These are phyloP conservation scores for Septoria petroselini DNA, from an alignment of 2,329 filamentous ascomycete species.

Conservation along the genomic window DNA sequence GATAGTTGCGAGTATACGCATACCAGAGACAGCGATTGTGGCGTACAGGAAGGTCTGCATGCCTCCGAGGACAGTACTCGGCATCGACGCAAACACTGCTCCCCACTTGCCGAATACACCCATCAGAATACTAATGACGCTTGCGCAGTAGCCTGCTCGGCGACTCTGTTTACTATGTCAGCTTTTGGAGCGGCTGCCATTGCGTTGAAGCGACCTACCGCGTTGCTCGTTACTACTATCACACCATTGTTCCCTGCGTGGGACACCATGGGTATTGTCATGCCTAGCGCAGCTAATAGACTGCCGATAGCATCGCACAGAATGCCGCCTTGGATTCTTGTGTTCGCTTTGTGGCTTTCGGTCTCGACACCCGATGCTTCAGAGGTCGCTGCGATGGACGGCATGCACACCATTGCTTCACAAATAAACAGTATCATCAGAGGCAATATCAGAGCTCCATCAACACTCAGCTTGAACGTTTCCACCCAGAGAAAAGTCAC, in stretches of 20 bases:
- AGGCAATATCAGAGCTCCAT: constrained; percentile 22
- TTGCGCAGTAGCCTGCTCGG: constrained; percentile 23
- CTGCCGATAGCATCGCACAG: constrained; percentile 23
- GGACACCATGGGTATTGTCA: constrained; percentile 24
- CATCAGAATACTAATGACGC: constrained; percentile 22
- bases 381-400: constrained; percentile 22
- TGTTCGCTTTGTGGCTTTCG: constrained; percentile 23
- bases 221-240: constrained; percentile 26
- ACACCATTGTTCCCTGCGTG: constrained; percentile 27
- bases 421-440: constrained; percentile 26
- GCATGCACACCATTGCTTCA: constrained; percentile 27
- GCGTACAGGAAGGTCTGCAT: constrained; percentile 72
- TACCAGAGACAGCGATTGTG: constrained; percentile 70
- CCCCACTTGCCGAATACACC: constrained; percentile 25
- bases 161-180: constrained; percentile 17
- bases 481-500: constrained; percentile 22
- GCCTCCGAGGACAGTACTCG: constrained; percentile 39
- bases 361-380: constrained; percentile 21
- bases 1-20: constrained; percentile 67
- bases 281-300: constrained; percentile 19
- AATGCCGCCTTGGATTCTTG: constrained; percentile 26
- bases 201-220: constrained; percentile 12
- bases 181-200: neutral
- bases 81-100: constrained; percentile 24
- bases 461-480: constrained; percentile 23